Evolutionary conservation across 2,329 filamentous ascomycete genomes (phyloP), one percentile per base, ranked within the genome.

Genomic region (Sclerotiophoma versabilis): DNA sequence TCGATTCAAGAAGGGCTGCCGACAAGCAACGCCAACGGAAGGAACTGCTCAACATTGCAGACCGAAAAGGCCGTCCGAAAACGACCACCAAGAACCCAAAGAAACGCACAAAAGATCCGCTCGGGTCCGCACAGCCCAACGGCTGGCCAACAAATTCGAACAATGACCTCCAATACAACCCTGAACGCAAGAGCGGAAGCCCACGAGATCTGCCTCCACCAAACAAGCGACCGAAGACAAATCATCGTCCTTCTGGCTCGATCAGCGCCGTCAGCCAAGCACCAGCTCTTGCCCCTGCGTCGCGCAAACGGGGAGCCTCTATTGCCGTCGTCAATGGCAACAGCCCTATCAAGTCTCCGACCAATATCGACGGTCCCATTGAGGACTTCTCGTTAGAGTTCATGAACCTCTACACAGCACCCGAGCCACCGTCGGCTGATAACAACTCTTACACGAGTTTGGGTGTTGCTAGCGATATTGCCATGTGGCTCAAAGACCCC

Each of bases 381-480:
- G 87, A 90, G 66, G 83, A 86, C 49, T 93, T 90, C 71, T 92
- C 91, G 0, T 80, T 83, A 44, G 87, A 89, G 41, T 96, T 96
- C 67, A 80, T 91, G 62, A 84, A 87, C 23, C 81, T 92, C 8
- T 92, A 91, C 75, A 87, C 87, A 54, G 83, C 87, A 50, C 81
- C 86, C 54, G 72, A 81, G 33, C 78, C 76, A 47, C 64, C 63
- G 80, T 60, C 85, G 79, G 74, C 86, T 8, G 82, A 88, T 49
- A 89, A 87, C 57, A 97, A 96, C 70, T 86, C 89, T 0, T 93
- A 92, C 70, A 87, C 86, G 36, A 91, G 86, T 63, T 83, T 97
- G 10, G 82, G 81, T 29, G 87, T 96, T 29, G 88, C 90, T 4
- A 89, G 89, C 54, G 84, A 87, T 14, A 83, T 96, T 54, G 88